Evolutionary conservation across 108 stramenopile species (phyloP), one percentile per base, ranked within the genome.

Genomic region (Mayamaea pseudoterrestris): DNA sequence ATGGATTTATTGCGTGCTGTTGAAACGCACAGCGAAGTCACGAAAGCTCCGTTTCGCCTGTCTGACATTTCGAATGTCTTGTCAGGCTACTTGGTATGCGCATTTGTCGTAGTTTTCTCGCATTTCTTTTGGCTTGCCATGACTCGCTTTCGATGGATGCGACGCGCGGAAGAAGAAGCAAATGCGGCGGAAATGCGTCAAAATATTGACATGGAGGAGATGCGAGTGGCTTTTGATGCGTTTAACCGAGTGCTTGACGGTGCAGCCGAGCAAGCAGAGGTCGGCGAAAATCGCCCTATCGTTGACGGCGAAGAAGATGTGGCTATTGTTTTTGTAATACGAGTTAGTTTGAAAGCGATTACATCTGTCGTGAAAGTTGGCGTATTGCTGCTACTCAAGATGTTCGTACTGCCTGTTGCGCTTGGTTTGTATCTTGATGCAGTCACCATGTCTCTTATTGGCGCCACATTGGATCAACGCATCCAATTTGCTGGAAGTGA

Each of bases 301-400:
- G n/a, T 42, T 20, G 51, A 57, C 44, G 57, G 51, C 23, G 66
- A 64, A 0, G 51, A 27, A 22, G 57, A 44, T 1, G 53, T 35
- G 12, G 41, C 50, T 5, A 20, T 66, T n/a, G 47, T 50, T 32
- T 61, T 60, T 30, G 50, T 43, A 29, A 23, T 78, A 11, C 20
- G 48, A 14, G 28, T 52, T n/a, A 35, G 41, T n/a, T 42, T 90
- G 7, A 76, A 90, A 36, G 77, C 71, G 30, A 62, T 64, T 13
- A 63, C 58, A 30, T 69, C 81, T 0, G 57, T 84, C 30, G 72
- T 72, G 8, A 90, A 91, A 55, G 81, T 91, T 17, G 61, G 69
- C 7, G 51, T 79, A n/a, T 71, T 91, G n/a, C 60, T 91, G 27
- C 83, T 80, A 59, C 53, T 86, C 34, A 91, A 91, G 66, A 91